Evolutionary conservation across 805 yeast species (phyloP), one percentile per base, ranked within the genome.

Genomic region (Priceomyces haplophilus): DNA sequence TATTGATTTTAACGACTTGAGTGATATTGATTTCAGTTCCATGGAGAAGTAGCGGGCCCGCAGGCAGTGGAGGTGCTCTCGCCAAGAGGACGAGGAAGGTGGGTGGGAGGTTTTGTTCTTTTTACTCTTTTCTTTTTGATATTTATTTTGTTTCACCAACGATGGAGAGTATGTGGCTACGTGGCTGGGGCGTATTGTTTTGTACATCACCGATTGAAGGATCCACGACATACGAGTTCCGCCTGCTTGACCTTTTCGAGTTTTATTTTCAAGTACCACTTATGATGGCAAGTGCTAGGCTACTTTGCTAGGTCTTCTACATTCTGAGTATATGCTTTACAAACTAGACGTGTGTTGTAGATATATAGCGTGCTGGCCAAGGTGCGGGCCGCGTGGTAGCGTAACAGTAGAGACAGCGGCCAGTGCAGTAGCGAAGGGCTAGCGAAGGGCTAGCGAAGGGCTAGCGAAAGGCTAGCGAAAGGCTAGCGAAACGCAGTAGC

Each of bases 1-100:
- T 10, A 34, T 44, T 24, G 37, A 44, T 24, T 41, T 44, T 23
- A n/a, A 24, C 15, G 44, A 44, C 16, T 34, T 44, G 31, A 36
- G 40, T 30, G 44, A 41, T 36, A 41, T 41, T 32, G 37, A 41
- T 16, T 41, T 41, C 17, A 27, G 36, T 20, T 36, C 35, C 4
- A 29, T 41, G 40, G 37, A 36, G 21, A 23, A 15, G 15, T 40
- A 34, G 8, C 24, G 24, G 8, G n/a, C 33, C 7, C 30, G n/a
- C n/a, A n/a, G 33, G 15, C 15, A 17, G 33, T 29, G 15, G n/a
- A n/a, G n/a, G n/a, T n/a, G n/a, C n/a, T n/a, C n/a, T n/a, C n/a
- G n/a, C n/a, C n/a, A n/a, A n/a, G n/a, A 17, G 21, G 4, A 21
- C 15, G 37, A 34, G 21, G 17, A 33, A 33, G 17, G 17, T 17